phyloP scores from a whole-genome alignment of 2,329 filamentous ascomycete species.

The Neurospora sp. region DNA sequence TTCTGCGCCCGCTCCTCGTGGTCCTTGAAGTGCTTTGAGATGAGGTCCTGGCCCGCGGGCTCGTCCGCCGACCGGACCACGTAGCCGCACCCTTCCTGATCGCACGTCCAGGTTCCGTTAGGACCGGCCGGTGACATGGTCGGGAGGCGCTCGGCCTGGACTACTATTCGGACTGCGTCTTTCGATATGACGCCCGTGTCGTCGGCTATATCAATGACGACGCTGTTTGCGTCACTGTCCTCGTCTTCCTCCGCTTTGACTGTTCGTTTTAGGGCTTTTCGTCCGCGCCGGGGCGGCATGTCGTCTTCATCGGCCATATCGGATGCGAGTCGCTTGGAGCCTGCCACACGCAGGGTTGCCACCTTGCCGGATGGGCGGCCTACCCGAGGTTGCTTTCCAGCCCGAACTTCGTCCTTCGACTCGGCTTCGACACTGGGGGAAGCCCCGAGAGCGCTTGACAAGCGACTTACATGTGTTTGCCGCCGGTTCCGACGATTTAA shows the following conservation, averaged over 20 bases:
- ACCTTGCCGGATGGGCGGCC: conserved; percentile 33
- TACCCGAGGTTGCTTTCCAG: conserved; percentile 16
- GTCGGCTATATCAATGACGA: conserved; percentile 7
- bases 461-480: background rate
- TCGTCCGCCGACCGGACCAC: conserved; percentile 54
- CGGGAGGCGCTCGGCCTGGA: conserved; percentile 40
- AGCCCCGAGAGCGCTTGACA: conserved; percentile 4
- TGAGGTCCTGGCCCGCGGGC: conserved; percentile 42
- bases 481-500: conserved; percentile 16
- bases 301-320: conserved; percentile 27
- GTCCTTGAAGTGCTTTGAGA: conserved; percentile 50
- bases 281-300: conserved; percentile 24
- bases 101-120: conserved; percentile 57
- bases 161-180: conserved; percentile 31
- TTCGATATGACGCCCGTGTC: conserved; percentile 6
- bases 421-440: conserved; percentile 13
- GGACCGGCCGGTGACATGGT: conserved; percentile 42
- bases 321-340: conserved; percentile 31
- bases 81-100: conserved; percentile 53
- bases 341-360: conserved; percentile 33
- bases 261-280: conserved; percentile 17
- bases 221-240: conserved; percentile 19
- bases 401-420: conserved; percentile 15
- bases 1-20: conserved; percentile 48
- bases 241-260: conserved; percentile 9